A percentile compares a stretch with the other conserved stretches of the same genome.
Evolutionary conservation across 345 rosid species (phyloP).

Genomic region (Brassica carinata): DNA sequence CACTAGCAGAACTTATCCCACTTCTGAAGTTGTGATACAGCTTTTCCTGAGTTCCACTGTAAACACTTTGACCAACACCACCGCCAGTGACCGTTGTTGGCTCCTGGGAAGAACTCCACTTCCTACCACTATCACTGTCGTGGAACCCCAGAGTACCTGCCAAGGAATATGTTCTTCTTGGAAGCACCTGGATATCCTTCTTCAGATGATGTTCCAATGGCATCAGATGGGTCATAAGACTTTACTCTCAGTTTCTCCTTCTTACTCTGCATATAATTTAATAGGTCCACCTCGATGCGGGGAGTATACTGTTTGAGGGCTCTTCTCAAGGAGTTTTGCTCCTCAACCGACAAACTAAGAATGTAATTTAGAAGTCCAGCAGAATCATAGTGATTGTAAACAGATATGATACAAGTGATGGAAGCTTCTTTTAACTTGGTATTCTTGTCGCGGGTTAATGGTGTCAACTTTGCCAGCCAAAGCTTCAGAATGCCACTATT

Average conservation of each 20-base stretch:
- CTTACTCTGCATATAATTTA: constrained; percentile 93
- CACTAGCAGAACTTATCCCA: constrained; percentile 48
- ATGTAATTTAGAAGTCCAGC: constrained; percentile 89
- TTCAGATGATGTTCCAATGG: constrained; percentile 91
- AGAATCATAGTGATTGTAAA: constrained; percentile 84
- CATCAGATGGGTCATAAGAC: constrained; percentile 88
- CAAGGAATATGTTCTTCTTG: constrained; percentile 72
- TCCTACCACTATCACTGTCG: constrained; percentile 80
- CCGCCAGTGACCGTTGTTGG: constrained; percentile 48
- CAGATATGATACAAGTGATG: constrained; percentile 89
- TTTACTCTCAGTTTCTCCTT: constrained; percentile 88
- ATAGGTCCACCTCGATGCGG: constrained; percentile 94
- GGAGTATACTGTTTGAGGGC: constrained; percentile 93
- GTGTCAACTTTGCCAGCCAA: constrained; percentile 93
- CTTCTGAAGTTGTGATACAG: constrained; percentile 63
- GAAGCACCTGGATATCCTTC: constrained; percentile 72
- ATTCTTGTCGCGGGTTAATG: constrained; percentile 86
- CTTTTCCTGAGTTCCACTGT: constrained; percentile 73
- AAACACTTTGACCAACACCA: constrained; percentile 51
- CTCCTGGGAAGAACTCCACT: constrained; percentile 86
- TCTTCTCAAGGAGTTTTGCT: constrained; percentile 92
- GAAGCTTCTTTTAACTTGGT: constrained; percentile 94
- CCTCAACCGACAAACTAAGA: constrained; percentile 93
- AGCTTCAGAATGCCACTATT: constrained; percentile 87
- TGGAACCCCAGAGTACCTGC: constrained; percentile 84